Base-by-base conservation (phyloP, 495 filamentous ascomycete species). In the Podospora didyma region DNA sequence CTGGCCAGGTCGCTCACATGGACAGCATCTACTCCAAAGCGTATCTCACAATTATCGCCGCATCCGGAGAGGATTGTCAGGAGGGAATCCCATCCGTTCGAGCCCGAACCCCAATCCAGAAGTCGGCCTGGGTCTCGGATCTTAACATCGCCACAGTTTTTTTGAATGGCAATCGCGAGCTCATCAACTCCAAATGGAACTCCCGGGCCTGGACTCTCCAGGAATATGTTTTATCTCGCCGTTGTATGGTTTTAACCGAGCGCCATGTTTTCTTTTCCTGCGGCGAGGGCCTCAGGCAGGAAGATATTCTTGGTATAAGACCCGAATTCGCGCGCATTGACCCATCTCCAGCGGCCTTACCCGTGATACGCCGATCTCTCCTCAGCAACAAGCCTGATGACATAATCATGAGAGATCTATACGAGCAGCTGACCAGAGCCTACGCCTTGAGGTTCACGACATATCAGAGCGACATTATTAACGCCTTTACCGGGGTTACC, bases 131-230 rank as follows among this genome's bases (percentile, higher is more conserved):
- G 6, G 19, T 46, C 16, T 6, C 16, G 7, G n/a, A 4, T n/a
- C 49, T 10, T 22, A 10, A n/a, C 34, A 35, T 35, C 7, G 19
- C 4, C 23, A 12, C 20, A 3, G 19, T 1, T 10, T 0, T 6
- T 1, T 44, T 19, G 11, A 16, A 1, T n/a, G 42, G 6, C 7
- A 7, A 6, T 7, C 7, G 7, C 42, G 34, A 7, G 34, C 34
- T 35, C 7, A 35, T 7, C 7, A 7, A 35, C 7, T 35, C 34
- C 7, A 7, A 14, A 14, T 53, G 50, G 34, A 22, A 37, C n/a
- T 17, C 10, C 7, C 50, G 50, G 2, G 50, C 50, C 2, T 53
- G 50, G 50, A 53, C 50, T 0, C 21, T 53, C 17, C 50, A 53
- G 0, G 50, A 53, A 24, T 21, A 14, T 3, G 16, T 41, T n/a